A percentile compares a stretch with the other conserved stretches of the same genome.
These are phyloP conservation scores for Stephanodiscus triporus DNA, from an alignment of 108 stramenopile species.

Conservation along the genomic window DNA sequence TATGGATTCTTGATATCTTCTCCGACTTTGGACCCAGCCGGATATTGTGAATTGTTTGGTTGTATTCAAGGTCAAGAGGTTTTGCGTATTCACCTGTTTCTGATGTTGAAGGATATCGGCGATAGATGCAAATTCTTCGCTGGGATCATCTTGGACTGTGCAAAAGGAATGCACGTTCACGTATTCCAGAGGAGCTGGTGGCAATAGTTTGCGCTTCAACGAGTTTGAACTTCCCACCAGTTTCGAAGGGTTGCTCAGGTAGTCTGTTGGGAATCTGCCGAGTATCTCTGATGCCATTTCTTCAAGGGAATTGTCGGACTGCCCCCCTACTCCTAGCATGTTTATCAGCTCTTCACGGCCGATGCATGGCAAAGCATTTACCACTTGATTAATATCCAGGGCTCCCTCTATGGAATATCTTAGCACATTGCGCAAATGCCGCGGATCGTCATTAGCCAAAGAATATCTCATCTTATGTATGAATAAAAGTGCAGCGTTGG, in stretches of 20 bases:
- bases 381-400: constrained; percentile 25
- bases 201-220: constrained; percentile 26
- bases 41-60: constrained; percentile 25
- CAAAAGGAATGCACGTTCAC: not conserved
- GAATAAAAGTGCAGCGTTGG: constrained; percentile 33
- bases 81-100: constrained; percentile 1
- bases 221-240: constrained; percentile 35
- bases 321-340: not conserved
- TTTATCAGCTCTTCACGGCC: constrained; percentile 15
- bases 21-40: constrained; percentile 76
- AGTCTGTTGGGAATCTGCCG: constrained; percentile 32
- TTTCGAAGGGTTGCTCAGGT: constrained; percentile 27
- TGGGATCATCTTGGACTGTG: not conserved
- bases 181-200: constrained; percentile 38
- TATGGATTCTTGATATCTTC: constrained; percentile 60
- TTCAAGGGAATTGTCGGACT: constrained; percentile 15
- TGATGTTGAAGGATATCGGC: constrained; percentile 17
- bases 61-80: not conserved
- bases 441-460: constrained; percentile 42
- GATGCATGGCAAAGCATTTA: constrained; percentile 27
- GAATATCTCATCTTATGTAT: constrained; percentile 16
- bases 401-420: constrained; percentile 24
- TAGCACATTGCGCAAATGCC: constrained; percentile 43
- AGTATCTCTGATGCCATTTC: constrained; percentile 29
- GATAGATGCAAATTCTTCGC: constrained; percentile 11